These are phyloP conservation scores for Nemania bipapillata DNA, from an alignment of 2,329 filamentous ascomycete genomes.

Conservation along the genomic window DNA sequence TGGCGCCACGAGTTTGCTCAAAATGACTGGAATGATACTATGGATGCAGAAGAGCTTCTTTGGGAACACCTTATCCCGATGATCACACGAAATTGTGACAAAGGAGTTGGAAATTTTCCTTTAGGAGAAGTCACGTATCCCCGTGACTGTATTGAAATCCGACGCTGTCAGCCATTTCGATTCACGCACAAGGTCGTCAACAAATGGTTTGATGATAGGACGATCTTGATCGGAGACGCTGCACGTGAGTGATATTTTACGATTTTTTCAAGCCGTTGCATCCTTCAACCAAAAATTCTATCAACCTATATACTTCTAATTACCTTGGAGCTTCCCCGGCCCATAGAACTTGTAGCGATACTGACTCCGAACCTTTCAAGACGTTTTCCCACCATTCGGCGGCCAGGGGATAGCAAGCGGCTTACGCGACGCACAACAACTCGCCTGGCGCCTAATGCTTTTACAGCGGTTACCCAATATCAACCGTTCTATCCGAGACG, in stretches of 20 bases:
- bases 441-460: constrained; percentile 52
- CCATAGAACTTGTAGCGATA: neutral
- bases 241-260: constrained; percentile 52
- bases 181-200: constrained; percentile 61
- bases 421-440: constrained; percentile 51
- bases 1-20: constrained; percentile 57
- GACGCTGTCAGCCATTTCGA: constrained; percentile 59
- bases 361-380: neutral
- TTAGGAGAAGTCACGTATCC: constrained; percentile 53
- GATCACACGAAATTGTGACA: constrained; percentile 50
- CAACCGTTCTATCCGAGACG: constrained; percentile 22
- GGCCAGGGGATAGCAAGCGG: constrained; percentile 54
- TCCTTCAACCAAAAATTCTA: too few relatives aligned
- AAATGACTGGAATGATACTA: constrained; percentile 47
- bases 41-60: constrained; percentile 50
- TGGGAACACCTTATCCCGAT: constrained; percentile 47
- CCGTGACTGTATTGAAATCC: constrained; percentile 58
- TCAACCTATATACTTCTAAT: neutral
- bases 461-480: constrained; percentile 33
- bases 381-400: constrained; percentile 62
- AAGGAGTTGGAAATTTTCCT: constrained; percentile 37
- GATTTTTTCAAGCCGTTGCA: neutral
- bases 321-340: neutral
- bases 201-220: constrained; percentile 56
- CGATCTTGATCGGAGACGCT: constrained; percentile 60